Conservation (phyloP, 768 basidiomycete genomes). For the Cyclocybe cylindracea region DNA sequence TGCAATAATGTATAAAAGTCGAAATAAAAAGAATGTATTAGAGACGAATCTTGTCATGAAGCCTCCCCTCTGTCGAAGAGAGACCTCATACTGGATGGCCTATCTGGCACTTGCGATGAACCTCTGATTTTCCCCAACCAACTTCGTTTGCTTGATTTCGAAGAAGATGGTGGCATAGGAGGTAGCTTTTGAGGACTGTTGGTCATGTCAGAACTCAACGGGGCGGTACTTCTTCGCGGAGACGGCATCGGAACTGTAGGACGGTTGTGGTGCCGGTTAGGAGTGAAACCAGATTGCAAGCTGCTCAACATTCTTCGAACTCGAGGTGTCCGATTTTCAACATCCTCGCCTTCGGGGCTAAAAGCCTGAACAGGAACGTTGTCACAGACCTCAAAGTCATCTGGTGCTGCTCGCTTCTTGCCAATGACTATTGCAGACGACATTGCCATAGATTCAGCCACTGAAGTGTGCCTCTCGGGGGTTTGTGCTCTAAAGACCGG, state of each 20-base stretch:
- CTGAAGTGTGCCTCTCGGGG: constrained; percentile 38
- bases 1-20: neutral
- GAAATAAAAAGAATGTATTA: neutral
- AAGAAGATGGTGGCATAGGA: constrained; percentile 27
- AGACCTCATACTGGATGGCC: constrained; percentile 11
- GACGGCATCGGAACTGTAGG: constrained; percentile 44
- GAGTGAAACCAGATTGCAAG: constrained; percentile 72
- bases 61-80: constrained; percentile 20
- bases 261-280: constrained; percentile 56
- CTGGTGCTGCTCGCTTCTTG: constrained; percentile 75
- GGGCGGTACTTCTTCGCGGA: constrained; percentile 41
- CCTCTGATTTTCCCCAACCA: constrained; percentile 76
- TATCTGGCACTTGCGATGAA: constrained; percentile 26
- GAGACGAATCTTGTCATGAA: constrained; percentile 9
- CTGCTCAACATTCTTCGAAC: constrained; percentile 58
- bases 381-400: constrained; percentile 67
- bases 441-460: constrained; percentile 25
- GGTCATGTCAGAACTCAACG: constrained; percentile 57
- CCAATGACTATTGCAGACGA: constrained; percentile 48
- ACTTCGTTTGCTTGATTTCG: constrained; percentile 54
- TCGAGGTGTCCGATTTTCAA: constrained; percentile 54
- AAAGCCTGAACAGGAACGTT: constrained; percentile 65
- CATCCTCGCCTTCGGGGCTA: constrained; percentile 51
- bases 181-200: constrained; percentile 55
- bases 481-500: constrained; percentile 55